Base-by-base conservation (phyloP, 1,139 yeast species). In the Blastobotrys indianensis region DNA sequence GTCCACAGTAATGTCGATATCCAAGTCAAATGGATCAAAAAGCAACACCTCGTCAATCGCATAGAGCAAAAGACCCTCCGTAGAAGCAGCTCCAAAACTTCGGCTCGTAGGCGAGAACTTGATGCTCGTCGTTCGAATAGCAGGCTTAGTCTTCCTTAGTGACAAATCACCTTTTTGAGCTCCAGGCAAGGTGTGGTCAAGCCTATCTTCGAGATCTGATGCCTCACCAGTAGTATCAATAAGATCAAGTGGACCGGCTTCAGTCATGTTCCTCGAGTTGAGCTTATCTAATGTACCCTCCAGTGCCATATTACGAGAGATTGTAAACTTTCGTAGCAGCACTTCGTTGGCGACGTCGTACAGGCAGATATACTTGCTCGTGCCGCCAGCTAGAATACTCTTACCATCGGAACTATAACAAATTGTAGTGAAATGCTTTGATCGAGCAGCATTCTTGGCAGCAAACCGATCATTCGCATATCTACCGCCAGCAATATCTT, bases 1-100 rank as follows among this genome's bases (percentile, higher is more conserved):
- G 42, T 79, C 83, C 0, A 96, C 94, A 0, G 98, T 92, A 35
- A 92, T 80, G 59, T 94, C 98, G 41, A 90, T 73, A 62, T 92
- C 98, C 60, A 92, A 75, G 63, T 94, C 97, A 64, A 86, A 87
- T 37, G 99, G 98, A 70, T 92, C 99, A 61, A 92, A 94, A 39
- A 80, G 69, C 41, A 86, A 69, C 12, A 77, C 71, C 48, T 82
- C 81, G 62, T 90, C 95, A 35, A 88, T 77, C 1, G 95, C 82
- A 63, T 79, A 92, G 2, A 92, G 72, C 49, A 90, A 69, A 42
- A 94, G 70, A 6, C 99, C 99, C 64, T 92, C 98, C 0, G 98
- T 92, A 0, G 96, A 82, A 0, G 97, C 94, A 29, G 95, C 96
- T 1, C 95, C 94, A 71, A 94, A 94, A 28, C 95, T 80, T 37